Evolutionary conservation across 164 flowering plant species (phyloP).

Genomic region (Brasenia schreberi): DNA sequence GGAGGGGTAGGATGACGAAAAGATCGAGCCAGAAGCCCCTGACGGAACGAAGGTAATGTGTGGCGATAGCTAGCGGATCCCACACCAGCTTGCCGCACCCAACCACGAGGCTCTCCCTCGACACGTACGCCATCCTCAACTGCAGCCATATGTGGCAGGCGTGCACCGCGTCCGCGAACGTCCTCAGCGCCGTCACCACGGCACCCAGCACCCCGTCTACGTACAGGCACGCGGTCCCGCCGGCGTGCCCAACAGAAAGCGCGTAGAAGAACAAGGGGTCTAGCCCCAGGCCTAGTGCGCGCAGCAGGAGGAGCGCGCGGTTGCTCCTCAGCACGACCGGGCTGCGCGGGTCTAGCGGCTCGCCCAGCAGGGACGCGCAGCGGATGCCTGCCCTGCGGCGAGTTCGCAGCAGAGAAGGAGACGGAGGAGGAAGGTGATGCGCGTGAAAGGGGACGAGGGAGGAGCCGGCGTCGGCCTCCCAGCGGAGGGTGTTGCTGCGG

Average conservation of each 20-base stretch:
- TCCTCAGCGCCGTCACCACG: conserved; percentile 53
- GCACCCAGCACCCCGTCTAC: conserved; percentile 74
- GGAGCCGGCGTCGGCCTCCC: conserved; percentile 94
- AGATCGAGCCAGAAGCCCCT: conserved; percentile 90
- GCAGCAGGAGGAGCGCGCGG: conserved; percentile 54
- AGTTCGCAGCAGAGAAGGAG: background rate
- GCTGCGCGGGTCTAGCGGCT: conserved; percentile 75
- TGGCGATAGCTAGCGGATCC: conserved; percentile 72
- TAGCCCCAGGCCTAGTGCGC: conserved; percentile 74
- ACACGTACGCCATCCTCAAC: conserved; percentile 78
- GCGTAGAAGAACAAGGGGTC: conserved; percentile 89
- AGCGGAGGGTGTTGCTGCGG: conserved; percentile 46
- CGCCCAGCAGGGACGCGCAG: conserved; percentile 22
- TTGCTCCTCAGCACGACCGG: conserved; percentile 63
- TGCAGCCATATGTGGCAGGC: conserved; percentile 65
- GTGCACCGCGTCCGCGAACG: conserved; percentile 69
- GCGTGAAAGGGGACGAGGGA: conserved; percentile 48
- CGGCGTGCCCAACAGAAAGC: conserved; percentile 47
- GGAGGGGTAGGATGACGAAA: conserved; percentile 82
- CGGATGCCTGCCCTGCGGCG: background rate
- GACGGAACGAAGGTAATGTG: conserved; percentile 58
- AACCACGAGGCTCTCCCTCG: conserved; percentile 74
- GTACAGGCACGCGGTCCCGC: conserved; percentile 50
- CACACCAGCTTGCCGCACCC: conserved; percentile 97
- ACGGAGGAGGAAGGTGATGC: background rate